Percentiles rank a stretch among this genome's conserved stretches.
These are phyloP conservation scores for Desmodesmus armatus DNA, from an alignment of 139 green algal species.

Conservation along the genomic window DNA sequence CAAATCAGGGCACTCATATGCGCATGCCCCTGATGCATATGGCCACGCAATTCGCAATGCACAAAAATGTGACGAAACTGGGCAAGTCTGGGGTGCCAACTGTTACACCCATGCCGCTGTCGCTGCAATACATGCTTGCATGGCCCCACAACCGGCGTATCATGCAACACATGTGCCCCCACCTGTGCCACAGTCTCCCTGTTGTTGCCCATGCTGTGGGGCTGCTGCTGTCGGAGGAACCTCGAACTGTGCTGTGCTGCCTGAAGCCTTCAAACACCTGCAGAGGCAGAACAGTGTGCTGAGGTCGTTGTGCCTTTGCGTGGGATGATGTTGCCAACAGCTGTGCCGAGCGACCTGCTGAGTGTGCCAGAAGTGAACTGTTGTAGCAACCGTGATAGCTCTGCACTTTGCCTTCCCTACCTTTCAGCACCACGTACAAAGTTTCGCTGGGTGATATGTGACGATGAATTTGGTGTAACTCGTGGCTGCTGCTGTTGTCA, in stretches of 20 bases:
- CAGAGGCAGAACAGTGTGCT: background rate
- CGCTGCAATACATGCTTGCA: background rate
- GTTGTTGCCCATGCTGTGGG: slow-evolving; percentile 15
- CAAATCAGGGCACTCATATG: background rate
- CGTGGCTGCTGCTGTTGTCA: no score
- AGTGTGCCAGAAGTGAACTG: background rate
- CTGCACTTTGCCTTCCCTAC: no score
- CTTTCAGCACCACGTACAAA: no score
- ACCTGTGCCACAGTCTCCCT: slow-evolving; percentile 31
- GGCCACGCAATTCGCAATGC: background rate
- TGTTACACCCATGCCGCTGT: background rate
- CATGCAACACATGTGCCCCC: background rate
- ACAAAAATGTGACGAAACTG: background rate
- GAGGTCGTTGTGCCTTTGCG: no score
- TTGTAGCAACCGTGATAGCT: background rate
- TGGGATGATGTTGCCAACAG: no score
- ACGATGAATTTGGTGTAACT: no score
- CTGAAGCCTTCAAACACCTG: background rate
- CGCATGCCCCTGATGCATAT: background rate
- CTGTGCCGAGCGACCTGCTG: no score
- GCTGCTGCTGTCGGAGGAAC: background rate
- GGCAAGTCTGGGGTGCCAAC: background rate
- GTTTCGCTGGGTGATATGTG: no score
- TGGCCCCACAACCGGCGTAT: background rate
- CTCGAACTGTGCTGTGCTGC: background rate